These are phyloP conservation scores for Diaporthe nobilis DNA, from an alignment of 2,329 filamentous ascomycete genomes.

Conservation along the genomic window DNA sequence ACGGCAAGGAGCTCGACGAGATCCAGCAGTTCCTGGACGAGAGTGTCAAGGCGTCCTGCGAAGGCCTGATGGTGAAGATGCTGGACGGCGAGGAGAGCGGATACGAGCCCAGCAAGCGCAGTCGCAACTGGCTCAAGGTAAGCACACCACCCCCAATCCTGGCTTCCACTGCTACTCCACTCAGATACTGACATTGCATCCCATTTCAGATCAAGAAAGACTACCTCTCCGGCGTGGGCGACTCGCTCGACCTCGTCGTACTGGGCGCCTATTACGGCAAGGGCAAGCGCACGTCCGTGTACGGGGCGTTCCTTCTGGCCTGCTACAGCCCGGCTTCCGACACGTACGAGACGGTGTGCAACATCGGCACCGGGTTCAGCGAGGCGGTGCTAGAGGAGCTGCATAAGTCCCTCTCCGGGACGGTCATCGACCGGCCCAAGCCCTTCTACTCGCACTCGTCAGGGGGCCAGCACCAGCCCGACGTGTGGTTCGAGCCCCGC, in stretches of 20 bases:
- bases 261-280: slow-evolving; percentile 94
- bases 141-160: slow-evolving; percentile 39
- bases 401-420: slow-evolving; percentile 79
- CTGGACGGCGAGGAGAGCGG: slow-evolving; percentile 91
- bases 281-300: slow-evolving; percentile 95
- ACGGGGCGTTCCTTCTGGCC: slow-evolving; percentile 94
- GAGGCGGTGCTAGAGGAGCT: slow-evolving; percentile 94
- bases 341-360: slow-evolving; percentile 95
- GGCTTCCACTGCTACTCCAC: neutral
- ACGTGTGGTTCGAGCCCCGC: slow-evolving; percentile 97
- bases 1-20: slow-evolving; percentile 91
- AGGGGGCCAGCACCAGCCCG: slow-evolving; percentile 92
- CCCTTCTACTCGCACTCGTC: slow-evolving; percentile 92
- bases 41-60: slow-evolving; percentile 94
- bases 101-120: slow-evolving; percentile 96
- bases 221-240: slow-evolving; percentile 92
- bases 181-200: slow-evolving; percentile 44
- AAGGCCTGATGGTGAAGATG: slow-evolving; percentile 99
- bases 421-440: slow-evolving; percentile 90
- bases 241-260: slow-evolving; percentile 96
- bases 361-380: slow-evolving; percentile 97
- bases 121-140: slow-evolving; percentile 98
- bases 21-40: slow-evolving; percentile 95
- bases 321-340: slow-evolving; percentile 89
- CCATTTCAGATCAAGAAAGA: slow-evolving; percentile 88